Base-by-base conservation (phyloP, 2,329 filamentous ascomycete genomes). In the Juglanconis sp. region DNA sequence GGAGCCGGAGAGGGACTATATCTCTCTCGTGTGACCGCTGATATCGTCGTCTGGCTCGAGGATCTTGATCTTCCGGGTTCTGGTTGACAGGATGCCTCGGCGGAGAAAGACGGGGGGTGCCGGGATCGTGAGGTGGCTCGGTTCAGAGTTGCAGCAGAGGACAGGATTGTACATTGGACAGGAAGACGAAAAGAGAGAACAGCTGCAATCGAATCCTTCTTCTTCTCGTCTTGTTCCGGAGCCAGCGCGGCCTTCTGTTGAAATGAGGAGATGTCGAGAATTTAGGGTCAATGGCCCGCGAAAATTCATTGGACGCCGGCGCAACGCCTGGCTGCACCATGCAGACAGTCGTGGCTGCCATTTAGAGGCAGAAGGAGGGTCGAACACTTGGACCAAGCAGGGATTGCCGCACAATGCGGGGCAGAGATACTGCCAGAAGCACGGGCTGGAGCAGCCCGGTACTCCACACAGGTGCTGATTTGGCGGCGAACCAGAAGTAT, bases 261-360 rank as follows among this genome's bases (percentile, higher is more conserved):
- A 59, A 46, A 24, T 42, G 59, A 56, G 52, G 51, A 56, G 49
- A 53, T n/a, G 53, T 60, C 30, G 35, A 53, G 35, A 53, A 35
- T 42, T 51, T 60, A 53, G 56, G 61, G 53, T 54, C 42, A 49
- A 58, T 46, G 50, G 35, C 48, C 44, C 52, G n/a, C 40, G 40
- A 38, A 49, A 44, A 11, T 24, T 58, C 42, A 63, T 63, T 63
- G 61, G 61, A 54, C 58, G 15, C 42, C 42, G 47, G 36, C 35
- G 48, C 48, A 48, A 59, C 54, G 59, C 58, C 59, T 51, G 61
- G 35, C 52, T 63, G 62, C 62, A 62, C 51, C 50, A 55, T 63
- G 60, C 60, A 63, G 60, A 60, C 55, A 61, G 62, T 63, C 62
- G 62, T 63, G 62, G 62, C 62, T 63, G 61, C 58, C 40, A 44